Evolutionary conservation across 208 protist genomes (phyloP), one percentile per base, ranked within the genome.

Genomic region (Leishmania amazonensis): DNA sequence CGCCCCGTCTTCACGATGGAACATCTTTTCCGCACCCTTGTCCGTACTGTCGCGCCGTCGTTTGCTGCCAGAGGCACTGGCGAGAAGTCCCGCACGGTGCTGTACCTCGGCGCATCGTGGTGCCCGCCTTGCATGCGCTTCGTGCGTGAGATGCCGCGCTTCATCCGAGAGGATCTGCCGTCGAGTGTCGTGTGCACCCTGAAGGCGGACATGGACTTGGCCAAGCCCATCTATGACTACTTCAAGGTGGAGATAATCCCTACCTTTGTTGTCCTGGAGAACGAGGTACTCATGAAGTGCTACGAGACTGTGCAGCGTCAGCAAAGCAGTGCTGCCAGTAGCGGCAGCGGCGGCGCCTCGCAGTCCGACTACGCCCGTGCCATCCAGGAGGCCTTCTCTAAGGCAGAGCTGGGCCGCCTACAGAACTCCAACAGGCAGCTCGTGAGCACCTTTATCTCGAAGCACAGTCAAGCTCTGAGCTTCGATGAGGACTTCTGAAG

Each of bases 101-200:
- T 96, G 40, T 96, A 93, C 84, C 81, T 95, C 71, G 91, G 94
- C 17, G 94, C 94, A n/a, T 93, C 90, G 21, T 95, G 92, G 92
- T 97, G 94, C 86, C 94, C 94, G 58, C 94, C 93, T 64, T 97
- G 94, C 84, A 93, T 95, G 90, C 88, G 90, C 70, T 89, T 95
- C 51, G 88, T 96, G 19, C 77, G 76, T 45, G 83, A 84, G 72
- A 85, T 95, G 78, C 92, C 91, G 31, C 75, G 77, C 65, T 83
- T 96, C 75, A 88, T 94, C 28, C 75, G 77, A 65, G 82, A 89
- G 19, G 87, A 90, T 80, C 76, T 93, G 70, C 79, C 83, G 15
- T 15, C 71, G 7, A 88, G 64, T 49, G 78, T 96, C 8, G 80
- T 82, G 47, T 88, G 84, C 79, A 81, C 85, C 2, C 79, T 93